phyloP scores from a whole-genome alignment of 371 early-diverging fungal genomes.

The Syncephalastrum racemosum region DNA sequence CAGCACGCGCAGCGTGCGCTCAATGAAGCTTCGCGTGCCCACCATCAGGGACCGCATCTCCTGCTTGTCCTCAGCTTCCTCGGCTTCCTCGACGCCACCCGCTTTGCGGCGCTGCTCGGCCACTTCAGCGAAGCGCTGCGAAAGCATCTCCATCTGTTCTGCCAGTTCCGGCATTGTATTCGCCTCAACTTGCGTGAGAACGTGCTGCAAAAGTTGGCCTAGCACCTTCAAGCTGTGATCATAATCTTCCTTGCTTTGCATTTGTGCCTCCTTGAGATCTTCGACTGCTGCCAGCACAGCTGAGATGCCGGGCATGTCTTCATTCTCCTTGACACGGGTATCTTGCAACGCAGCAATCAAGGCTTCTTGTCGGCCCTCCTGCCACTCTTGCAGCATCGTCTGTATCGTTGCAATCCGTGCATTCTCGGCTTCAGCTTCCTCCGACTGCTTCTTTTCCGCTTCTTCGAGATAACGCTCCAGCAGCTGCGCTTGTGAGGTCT shows the following conservation, averaged over 20 bases:
- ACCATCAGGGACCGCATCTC: conserved; percentile 32
- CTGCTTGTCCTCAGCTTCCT: conserved; percentile 3
- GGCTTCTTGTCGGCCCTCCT: conserved; percentile 3
- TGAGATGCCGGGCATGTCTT: neutral
- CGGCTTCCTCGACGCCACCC: neutral
- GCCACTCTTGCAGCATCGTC: conserved; percentile 14
- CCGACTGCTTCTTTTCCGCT: conserved; percentile 9
- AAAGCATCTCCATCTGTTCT: conserved; percentile 33
- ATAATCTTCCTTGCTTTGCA: conserved; percentile 31
- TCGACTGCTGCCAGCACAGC: conserved; percentile 8
- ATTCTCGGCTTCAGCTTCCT: conserved; percentile 12
- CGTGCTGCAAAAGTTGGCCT: conserved; percentile 36
- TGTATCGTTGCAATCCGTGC: conserved; percentile 15
- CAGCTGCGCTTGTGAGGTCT: conserved; percentile 29
- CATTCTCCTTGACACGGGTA: neutral
- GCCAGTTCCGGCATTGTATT: conserved; percentile 37
- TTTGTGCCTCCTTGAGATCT: conserved; percentile 21
- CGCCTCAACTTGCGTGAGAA: conserved; percentile 36
- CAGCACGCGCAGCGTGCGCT: conserved; percentile 33
- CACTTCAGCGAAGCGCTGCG: conserved; percentile 14
- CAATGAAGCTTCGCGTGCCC: conserved; percentile 42
- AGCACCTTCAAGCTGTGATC: conserved; percentile 36
- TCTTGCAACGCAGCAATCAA: neutral
- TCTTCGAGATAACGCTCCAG: conserved; percentile 16
- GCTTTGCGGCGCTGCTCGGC: conserved; percentile 4